Evolutionary conservation across 2,329 filamentous ascomycete genomes (phyloP), one percentile per base, ranked within the genome.

Genomic region (Penicillium olsonii): DNA sequence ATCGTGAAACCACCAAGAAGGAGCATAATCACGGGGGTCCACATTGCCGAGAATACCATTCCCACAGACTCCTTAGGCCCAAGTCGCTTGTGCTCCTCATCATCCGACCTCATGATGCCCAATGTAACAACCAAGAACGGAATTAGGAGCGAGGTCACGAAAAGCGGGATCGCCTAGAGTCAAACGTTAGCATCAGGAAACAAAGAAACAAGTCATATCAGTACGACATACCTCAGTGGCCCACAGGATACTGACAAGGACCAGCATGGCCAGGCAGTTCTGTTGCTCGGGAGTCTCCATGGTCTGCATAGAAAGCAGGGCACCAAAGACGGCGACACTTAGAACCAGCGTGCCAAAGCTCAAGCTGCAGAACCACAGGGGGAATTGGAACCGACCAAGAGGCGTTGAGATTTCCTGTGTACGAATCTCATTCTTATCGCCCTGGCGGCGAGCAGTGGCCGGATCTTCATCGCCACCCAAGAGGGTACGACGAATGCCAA

Each of bases 21-120:
- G 14, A 99, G 83, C 94, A 99, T 97, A 60, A 99, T 99, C 47
- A 99, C 94, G 0, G 94, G 92, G 3, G 92, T 96, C 94, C 94
- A 99, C 94, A 99, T 99, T 20, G 94, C 87, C 4, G 90, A 81
- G 63, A 99, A 97, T 50, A 96, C 87, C 63, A 88, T 92, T 22
- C 82, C 78, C 0, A 92, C 90, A 0, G 94, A 92, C 37, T 84
- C 81, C 68, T 92, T 92, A 3, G 91, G 83, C n/a, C 82, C 80
- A 6, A 99, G 79, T 18, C 92, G 84, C 37, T 76, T 73, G 53
- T 90, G 79, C 0, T 87, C 85, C 60, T 82, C 80, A 5, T 84
- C 82, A 45, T 95, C 89, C 26, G 86, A 83, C 26, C 90, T 85
- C 53, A 96, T 89, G 18, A 99, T 91, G 37, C 84, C 83, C 38